Base-by-base conservation (phyloP, 768 basidiomycete species). In the Phaeotremella skinneri region DNA sequence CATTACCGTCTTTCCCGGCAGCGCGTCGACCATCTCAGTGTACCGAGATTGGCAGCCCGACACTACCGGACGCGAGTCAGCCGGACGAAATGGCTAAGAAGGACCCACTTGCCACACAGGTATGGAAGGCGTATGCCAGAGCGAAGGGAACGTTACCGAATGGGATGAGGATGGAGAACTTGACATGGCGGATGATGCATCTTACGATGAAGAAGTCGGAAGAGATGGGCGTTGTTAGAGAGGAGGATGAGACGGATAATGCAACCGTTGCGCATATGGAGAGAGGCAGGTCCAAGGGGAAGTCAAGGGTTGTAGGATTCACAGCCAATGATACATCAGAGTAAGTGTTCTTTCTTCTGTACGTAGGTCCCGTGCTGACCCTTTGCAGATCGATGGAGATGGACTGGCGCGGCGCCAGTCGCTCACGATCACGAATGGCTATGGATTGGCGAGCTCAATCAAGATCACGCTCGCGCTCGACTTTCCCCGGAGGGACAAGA, bases 181-280 rank as follows among this genome's bases (percentile, higher is more conserved):
- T 98, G 55, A 96, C 93, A 0, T 97, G 94, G 94, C 80, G 96
- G 59, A 90, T 98, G 91, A 97, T 97, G 93, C 88, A 92, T 25
- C 80, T 99, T 73, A 90, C 89, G 13, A 79, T 99, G 56, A 87
- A 88, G 81, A 94, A 89, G 83, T 62, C 69, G 34, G 67, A 72
- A 26, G 73, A 76, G 26, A 62, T 58, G 48, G 52, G 43, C n/a
- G 58, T 59, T 11, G 52, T 47, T 11, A 65, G 48, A 55, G 52
- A 42, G 55, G 57, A 25, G 52, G 56, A 27, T 30, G 42, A 49
- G 37, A 58, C 5, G 11, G 51, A 43, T 29, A 57, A 49, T 42
- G 27, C 52, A 51, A 59, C 48, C 42, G 58, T 52, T 21, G 59
- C 26, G 4, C 83, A 73, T 27, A 75, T 64, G 47, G 63, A 72